These are phyloP conservation scores for Lizonia empirigonia DNA, from an alignment of 2,329 filamentous ascomycete species.

Conservation along the genomic window DNA sequence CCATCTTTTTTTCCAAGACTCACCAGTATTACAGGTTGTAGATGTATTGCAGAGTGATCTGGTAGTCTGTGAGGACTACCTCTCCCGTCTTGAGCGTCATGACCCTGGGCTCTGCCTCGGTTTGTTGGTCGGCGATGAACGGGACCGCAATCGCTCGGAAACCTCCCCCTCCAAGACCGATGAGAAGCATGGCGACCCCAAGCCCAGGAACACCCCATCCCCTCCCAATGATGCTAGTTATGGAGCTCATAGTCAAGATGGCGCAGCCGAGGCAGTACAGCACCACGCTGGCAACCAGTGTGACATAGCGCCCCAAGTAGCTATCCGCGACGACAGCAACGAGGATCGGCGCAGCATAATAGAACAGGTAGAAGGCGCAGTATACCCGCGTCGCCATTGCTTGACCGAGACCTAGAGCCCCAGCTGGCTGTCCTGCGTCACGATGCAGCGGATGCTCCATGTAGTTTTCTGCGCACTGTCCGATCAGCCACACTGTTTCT, in stretches of 20 bases:
- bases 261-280: too few relatives aligned
- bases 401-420: conserved; percentile 24
- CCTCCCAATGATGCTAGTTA: too few relatives aligned
- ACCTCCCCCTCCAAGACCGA: conserved; percentile 41
- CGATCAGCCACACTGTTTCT: too few relatives aligned
- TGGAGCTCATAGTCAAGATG: too few relatives aligned
- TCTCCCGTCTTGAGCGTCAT: not conserved
- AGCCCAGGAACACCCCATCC: too few relatives aligned
- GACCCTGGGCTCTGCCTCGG: not conserved
- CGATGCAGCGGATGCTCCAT: too few relatives aligned
- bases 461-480: too few relatives aligned
- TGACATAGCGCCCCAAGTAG: too few relatives aligned
- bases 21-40: conserved; percentile 9
- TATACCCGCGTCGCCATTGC: conserved; percentile 55
- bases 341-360: conserved; percentile 41
- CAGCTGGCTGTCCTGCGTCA: conserved; percentile 13
- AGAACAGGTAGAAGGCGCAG: conserved; percentile 60
- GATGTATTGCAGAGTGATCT: conserved; percentile 2
- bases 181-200: too few relatives aligned
- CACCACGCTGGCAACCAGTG: too few relatives aligned
- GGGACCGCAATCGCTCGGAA: conserved; percentile 35
- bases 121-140: conserved; percentile 24
- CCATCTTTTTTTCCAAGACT: too few relatives aligned
- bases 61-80: not conserved
- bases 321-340: conserved; percentile 36